Conservation (phyloP, 306 rosid species). For the Begonia loranthoides region DNA sequence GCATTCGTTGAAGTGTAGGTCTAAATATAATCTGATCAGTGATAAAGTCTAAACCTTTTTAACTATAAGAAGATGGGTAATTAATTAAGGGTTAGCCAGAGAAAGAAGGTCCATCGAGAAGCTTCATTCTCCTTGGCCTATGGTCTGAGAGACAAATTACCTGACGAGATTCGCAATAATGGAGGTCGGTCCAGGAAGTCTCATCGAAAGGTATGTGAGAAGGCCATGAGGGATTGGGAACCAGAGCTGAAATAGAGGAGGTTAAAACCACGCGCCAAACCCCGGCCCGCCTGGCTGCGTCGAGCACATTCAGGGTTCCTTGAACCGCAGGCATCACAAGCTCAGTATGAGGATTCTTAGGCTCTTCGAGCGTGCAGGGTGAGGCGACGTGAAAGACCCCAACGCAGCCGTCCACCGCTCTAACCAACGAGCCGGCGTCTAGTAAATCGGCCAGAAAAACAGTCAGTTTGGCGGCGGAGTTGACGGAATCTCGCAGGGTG, state of each 20-base stretch:
- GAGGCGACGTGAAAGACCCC: constrained; percentile 91
- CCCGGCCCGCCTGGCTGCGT: constrained; percentile 31
- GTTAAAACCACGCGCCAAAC: constrained; percentile 67
- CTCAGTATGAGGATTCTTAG: constrained; percentile 43
- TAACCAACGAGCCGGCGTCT: constrained; percentile 34
- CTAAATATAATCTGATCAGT: no score
- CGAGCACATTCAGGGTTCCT: constrained; percentile 65
- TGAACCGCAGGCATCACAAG: constrained; percentile 57
- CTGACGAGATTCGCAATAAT: constrained; percentile 36
- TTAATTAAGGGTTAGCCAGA: background rate
- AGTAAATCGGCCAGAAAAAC: constrained; percentile 42
- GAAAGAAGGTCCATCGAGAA: background rate
- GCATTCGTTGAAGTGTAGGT: no score
- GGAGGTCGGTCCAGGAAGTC: constrained; percentile 72
- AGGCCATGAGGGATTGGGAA: constrained; percentile 75
- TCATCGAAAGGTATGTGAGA: constrained; percentile 30
- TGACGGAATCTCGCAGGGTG: constrained; percentile 27
- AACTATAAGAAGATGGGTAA: no score
- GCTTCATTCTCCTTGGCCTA: background rate
- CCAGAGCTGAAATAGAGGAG: constrained; percentile 80
- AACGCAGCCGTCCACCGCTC: constrained; percentile 40
- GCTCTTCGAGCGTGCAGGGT: constrained; percentile 71
- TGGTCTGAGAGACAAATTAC: background rate
- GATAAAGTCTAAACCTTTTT: no score
- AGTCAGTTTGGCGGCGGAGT: constrained; percentile 15